Conservation (phyloP, 495 filamentous ascomycete species). For the Penicillium pancosmium region DNA sequence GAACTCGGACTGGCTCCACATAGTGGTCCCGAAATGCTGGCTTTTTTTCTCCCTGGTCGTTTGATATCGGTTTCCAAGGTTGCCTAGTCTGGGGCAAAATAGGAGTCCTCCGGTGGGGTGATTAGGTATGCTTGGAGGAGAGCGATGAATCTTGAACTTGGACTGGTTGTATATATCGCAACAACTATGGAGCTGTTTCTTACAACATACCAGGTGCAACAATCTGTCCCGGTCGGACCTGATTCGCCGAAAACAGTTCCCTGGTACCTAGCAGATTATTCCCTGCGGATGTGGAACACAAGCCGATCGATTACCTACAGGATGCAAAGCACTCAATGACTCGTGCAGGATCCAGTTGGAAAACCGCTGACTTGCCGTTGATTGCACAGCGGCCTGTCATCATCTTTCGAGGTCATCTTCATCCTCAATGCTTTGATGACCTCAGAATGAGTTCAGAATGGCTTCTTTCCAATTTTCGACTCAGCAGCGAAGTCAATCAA, state of each 20-base stretch:
- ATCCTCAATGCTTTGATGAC: constrained; percentile 7
- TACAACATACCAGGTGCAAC: background rate
- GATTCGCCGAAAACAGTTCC: constrained; percentile 10
- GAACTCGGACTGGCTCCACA: background rate
- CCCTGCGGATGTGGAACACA: constrained; percentile 25
- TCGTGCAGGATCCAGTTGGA: constrained; percentile 17
- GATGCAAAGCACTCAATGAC: constrained; percentile 21
- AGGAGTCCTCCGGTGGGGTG: background rate
- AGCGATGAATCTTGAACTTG: too few relatives aligned
- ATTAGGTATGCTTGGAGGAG: too few relatives aligned
- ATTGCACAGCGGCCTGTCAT: constrained; percentile 13
- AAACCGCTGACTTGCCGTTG: constrained; percentile 18
- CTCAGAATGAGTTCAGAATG: constrained; percentile 8
- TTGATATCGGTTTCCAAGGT: background rate
- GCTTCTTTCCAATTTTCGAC: background rate
- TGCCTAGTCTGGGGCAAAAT: background rate
- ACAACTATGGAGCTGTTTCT: too few relatives aligned
- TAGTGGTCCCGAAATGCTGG: background rate
- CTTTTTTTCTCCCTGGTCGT: constrained; percentile 1
- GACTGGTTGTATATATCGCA: background rate
- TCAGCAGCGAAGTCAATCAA: constrained; percentile 1
- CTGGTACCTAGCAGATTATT: constrained; percentile 5
- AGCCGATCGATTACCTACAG: constrained; percentile 22
- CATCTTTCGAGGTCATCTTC: constrained; percentile 12
- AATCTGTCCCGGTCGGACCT: background rate